Conservation (phyloP, 2,329 filamentous ascomycete genomes). For the Cytospora mali region DNA sequence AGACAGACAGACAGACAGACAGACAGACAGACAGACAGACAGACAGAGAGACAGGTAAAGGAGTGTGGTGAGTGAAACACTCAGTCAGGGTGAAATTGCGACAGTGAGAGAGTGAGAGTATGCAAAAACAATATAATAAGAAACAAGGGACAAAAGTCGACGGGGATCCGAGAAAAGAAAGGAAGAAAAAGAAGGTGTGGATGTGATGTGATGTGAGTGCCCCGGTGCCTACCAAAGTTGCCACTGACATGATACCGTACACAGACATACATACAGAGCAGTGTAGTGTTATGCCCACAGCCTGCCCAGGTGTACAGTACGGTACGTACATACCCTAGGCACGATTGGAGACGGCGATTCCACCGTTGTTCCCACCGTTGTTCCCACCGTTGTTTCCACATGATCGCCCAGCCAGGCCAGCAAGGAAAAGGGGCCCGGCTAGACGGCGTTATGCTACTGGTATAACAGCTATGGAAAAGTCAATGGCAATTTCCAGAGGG, state of each 20-base stretch:
- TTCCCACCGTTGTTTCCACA: background rate
- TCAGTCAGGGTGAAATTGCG: background rate
- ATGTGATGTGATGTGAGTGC: no score
- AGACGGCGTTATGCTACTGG: background rate
- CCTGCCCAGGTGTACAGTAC: no score
- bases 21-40: no score
- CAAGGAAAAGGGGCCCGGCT: constrained; percentile 20
- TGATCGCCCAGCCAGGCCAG: constrained; percentile 7
- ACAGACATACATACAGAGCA: no score
- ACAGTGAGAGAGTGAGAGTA: background rate
- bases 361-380: constrained; percentile 14
- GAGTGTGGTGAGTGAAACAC: constrained; percentile 1
- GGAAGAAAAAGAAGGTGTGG: constrained; percentile 12
- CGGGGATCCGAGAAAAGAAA: no score
- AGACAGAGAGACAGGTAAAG: no score
- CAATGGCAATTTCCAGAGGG: constrained; percentile 9
- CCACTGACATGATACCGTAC: background rate
- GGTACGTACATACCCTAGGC: no score
- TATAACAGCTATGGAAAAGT: no score
- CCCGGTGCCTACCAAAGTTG: no score
- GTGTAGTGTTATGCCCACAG: no score
- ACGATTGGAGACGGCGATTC: constrained; percentile 13
- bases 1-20: no score
- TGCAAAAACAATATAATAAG: no score
- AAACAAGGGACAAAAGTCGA: constrained; percentile 2